Evolutionary conservation across 1,139 yeast species (phyloP), one percentile per base, ranked within the genome.

Genomic region (Wickerhamomyces sp.): DNA sequence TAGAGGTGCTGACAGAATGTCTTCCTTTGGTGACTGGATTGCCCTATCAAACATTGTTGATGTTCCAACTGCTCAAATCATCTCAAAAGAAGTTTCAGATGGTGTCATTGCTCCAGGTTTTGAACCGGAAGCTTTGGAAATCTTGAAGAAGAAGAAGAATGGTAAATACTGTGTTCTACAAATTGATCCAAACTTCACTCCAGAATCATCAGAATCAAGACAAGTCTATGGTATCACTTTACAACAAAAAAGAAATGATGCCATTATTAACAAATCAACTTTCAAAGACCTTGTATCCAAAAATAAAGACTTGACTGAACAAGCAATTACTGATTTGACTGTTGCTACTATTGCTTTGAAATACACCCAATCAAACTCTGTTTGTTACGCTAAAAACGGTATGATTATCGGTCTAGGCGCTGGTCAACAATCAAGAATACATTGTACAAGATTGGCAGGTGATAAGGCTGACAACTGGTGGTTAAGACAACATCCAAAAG

Each of bases 381-480:
- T 92, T 42, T 89, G 97, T 69, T 92, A 89, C 67, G 96, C 97
- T 58, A 92, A 88, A 72, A 87, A 89, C 64, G 98, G 98, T 72
- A 92, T 92, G 98, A 96, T 92, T 47, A 81, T 92, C 59, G 98
- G 98, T 52, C 78, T 92, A 58, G 98, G 98, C 59, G 98, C 98
- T 45, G 98, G 98, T 55, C 98, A 92, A 74, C 98, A 92, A 72
- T 88, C 97, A 38, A 85, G 98, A 72, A 92, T 92, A 60, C 98
- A 92, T 74, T 92, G 98, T 73, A 92, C 98, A 41, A 83, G 98
- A 72, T 78, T 92, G 56, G 98, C 98, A 38, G 98, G 98, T 63
- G 98, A 92, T 60, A 92, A 92, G 75, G 97, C 97, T 50, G 97
- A 92, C 67, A 89, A 88, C 76, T 92, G 97, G 97, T 92, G 98